Evolutionary conservation across 768 basidiomycete genomes (phyloP).

Genomic region (Collybia mongolica): DNA sequence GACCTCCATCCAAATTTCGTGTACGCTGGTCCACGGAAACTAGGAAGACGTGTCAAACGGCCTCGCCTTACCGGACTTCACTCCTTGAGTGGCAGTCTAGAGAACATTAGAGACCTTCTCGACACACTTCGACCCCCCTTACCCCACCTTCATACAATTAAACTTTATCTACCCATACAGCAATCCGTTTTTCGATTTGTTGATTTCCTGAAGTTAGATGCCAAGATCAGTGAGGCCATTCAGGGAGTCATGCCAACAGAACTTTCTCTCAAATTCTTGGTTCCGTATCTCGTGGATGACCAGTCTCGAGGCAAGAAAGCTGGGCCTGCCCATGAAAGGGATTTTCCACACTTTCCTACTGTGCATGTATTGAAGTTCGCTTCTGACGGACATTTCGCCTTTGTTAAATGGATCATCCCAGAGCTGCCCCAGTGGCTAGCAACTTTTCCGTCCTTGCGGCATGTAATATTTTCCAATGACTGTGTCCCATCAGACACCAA

Average conservation of each 20-base stretch:
- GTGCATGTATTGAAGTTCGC: conserved; percentile 12
- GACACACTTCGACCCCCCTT: conserved; percentile 10
- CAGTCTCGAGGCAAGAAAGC: not conserved
- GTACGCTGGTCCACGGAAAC: conserved; percentile 1
- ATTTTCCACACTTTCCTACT: not conserved
- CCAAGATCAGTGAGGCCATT: conserved; percentile 4
- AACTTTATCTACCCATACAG: conserved; percentile 17
- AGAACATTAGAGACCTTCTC: conserved; percentile 16
- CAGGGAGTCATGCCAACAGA: conserved; percentile 2
- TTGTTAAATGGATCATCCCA: conserved; percentile 18
- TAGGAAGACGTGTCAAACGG: conserved; percentile 5
- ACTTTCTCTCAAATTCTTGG: conserved; percentile 14
- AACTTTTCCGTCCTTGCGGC: conserved; percentile 13
- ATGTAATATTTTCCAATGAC: conserved; percentile 13
- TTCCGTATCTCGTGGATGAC: conserved; percentile 10
- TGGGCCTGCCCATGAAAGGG: not conserved
- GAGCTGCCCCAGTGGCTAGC: conserved; percentile 18
- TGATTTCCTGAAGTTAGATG: conserved; percentile 16
- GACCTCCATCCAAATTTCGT: conserved; percentile 15
- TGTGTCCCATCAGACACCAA: conserved; percentile 9
- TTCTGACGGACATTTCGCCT: conserved; percentile 19
- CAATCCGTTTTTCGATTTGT: conserved; percentile 14
- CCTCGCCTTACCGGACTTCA: conserved; percentile 12
- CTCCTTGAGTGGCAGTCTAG: conserved; percentile 16
- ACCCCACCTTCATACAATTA: conserved; percentile 7